Conservation (phyloP, 169 alveolate genomes). For the Plasmodium reichenowi region DNA sequence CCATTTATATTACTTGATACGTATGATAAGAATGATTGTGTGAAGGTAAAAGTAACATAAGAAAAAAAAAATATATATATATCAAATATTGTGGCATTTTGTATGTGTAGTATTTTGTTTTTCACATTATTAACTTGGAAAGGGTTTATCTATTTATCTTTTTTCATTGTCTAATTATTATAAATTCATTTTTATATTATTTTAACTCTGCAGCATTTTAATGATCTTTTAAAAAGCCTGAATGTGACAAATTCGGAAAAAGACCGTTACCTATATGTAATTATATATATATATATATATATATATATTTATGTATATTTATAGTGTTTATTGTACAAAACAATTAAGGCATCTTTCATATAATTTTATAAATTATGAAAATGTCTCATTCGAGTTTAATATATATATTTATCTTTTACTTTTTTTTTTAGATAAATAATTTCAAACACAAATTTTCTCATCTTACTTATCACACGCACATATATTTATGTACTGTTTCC, state of each 20-base stretch:
- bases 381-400: too few species aligned
- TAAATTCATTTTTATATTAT: background rate
- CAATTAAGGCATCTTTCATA: background rate
- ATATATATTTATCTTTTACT: background rate
- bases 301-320: background rate
- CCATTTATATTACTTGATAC: conserved; percentile 59
- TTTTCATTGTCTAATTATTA: background rate
- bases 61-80: background rate
- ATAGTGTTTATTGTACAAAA: background rate
- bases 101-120: too few species aligned
- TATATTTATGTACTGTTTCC: conserved; percentile 47
- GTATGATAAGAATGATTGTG: conserved; percentile 10
- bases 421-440: conserved; percentile 30
- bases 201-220: conserved; percentile 32
- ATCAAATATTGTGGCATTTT: too few species aligned
- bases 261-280: conserved; percentile 48
- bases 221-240: conserved; percentile 13
- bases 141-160: too few species aligned
- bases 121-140: too few species aligned
- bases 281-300: background rate
- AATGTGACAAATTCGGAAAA: conserved; percentile 19
- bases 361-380: background rate
- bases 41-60: conserved; percentile 9
- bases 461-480: conserved; percentile 50
- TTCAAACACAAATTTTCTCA: conserved; percentile 71